Conservation (phyloP, 768 basidiomycete species). For the Suillus weaverae region DNA sequence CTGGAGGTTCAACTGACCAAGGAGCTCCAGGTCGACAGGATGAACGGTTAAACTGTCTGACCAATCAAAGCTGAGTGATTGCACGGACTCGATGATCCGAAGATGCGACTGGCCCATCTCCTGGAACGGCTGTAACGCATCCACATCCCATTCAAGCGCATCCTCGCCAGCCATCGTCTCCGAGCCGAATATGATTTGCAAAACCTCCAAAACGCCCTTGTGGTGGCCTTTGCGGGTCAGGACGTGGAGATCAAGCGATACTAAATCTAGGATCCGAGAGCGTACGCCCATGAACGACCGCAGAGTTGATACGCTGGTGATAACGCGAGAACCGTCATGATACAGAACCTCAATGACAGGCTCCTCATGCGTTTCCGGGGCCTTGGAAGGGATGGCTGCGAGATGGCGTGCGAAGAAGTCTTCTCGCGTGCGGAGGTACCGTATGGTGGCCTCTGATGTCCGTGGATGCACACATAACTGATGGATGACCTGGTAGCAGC, state of each 20-base stretch:
- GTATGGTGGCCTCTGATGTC: slow-evolving; percentile 78
- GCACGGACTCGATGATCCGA: slow-evolving; percentile 84
- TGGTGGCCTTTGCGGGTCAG: slow-evolving; percentile 76
- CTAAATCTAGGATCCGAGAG: slow-evolving; percentile 81
- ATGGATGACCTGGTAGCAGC: slow-evolving; percentile 78
- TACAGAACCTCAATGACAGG: slow-evolving; percentile 62
- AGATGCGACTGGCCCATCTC: slow-evolving; percentile 82
- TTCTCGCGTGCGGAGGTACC: slow-evolving; percentile 84
- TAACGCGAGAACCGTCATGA: slow-evolving; percentile 65
- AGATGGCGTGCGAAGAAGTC: slow-evolving; percentile 89
- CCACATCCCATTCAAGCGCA: slow-evolving; percentile 42
- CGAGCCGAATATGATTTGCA: slow-evolving; percentile 80
- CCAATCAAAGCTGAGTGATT: slow-evolving; percentile 89
- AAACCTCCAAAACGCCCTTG: slow-evolving; percentile 70
- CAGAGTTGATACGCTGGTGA: slow-evolving; percentile 66
- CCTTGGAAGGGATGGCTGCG: slow-evolving; percentile 67
- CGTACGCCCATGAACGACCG: slow-evolving; percentile 79
- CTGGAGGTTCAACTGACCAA: slow-evolving; percentile 64
- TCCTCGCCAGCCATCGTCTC: slow-evolving; percentile 48
- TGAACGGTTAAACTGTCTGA: slow-evolving; percentile 66
- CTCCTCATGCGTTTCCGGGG: slow-evolving; percentile 49
- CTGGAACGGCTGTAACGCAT: slow-evolving; percentile 55
- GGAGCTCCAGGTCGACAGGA: slow-evolving; percentile 60
- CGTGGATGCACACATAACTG: slow-evolving; percentile 86
- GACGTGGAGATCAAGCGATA: slow-evolving; percentile 86